Evolutionary conservation across 768 basidiomycete species (phyloP), one percentile per base, ranked within the genome.

Genomic region (Filobasidium floriforme): DNA sequence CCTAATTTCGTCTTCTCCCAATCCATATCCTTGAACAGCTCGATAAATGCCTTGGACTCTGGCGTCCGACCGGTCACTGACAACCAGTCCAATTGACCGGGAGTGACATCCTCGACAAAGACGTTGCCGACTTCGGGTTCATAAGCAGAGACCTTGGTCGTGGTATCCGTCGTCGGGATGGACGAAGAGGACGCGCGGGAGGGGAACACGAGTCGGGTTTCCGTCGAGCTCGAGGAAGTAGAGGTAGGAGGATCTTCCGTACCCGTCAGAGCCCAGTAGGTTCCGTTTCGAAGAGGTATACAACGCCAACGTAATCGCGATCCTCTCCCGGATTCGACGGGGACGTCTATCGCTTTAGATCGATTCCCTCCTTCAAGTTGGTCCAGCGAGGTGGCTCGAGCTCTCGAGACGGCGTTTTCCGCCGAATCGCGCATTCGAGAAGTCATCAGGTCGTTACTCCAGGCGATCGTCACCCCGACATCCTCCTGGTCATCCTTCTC

Each of bases 1-100:
- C 67, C 67, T 7, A 68, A 28, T 57, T 26, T 57, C 29, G 18
- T 24, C 22, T 24, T 2, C 12, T 15, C 22, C 54, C 54, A 57
- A 26, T 57, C 54, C 54, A 26, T 15, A 32, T 24, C 26, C 24
- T 15, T 26, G 26, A 57, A 57, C 24, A 28, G 15, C 29, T 57
- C 24, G 54, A 57, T 57, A 32, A 57, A 57, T 1, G 12, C 22
- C 15, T 57, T 57, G 14, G 54, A 24, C 29, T 57, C 54, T 7
- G 54, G 54, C 29, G 54, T 57, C 22, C 54, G 46, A 49, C 46
- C 46, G 18, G 22, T 49, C 46, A 49, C 46, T 15, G 15, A 18
- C 18, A 49, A 22, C 46, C 46, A 49, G 22, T 49, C 46, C 18
- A 49, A 14, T 22, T 15, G 46, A 14, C 3, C 32, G 32, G 32